A percentile compares a stretch with the other conserved stretches of the same genome.
Evolutionary conservation across 139 green algal genomes (phyloP).

Genomic region (Gonium pectorale): DNA sequence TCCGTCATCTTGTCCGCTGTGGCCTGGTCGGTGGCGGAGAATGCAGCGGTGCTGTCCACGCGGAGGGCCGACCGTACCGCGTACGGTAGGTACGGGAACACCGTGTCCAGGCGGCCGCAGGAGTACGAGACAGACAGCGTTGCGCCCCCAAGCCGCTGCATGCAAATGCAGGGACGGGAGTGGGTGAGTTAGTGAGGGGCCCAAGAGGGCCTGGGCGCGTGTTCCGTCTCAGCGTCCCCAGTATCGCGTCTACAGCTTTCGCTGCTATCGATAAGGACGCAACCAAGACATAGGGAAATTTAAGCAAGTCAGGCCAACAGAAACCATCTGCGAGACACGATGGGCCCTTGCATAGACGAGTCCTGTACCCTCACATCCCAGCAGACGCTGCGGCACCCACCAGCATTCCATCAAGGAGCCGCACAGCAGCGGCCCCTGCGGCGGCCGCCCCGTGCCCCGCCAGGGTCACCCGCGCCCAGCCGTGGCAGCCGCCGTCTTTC

Average conservation of each 20-base stretch:
- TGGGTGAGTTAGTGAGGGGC: background rate
- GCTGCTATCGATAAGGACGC: too few relatives aligned
- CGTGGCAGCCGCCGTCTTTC: slow-evolving; percentile 29
- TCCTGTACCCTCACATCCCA: too few relatives aligned
- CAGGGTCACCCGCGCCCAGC: slow-evolving; percentile 31
- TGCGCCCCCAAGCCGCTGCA: slow-evolving; percentile 15
- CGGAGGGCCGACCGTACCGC: slow-evolving; percentile 9
- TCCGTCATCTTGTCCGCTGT: slow-evolving; percentile 31
- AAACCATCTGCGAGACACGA: too few relatives aligned
- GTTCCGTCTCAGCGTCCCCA: too few relatives aligned
- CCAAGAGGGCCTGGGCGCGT: too few relatives aligned
- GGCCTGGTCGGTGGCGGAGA: slow-evolving; percentile 49
- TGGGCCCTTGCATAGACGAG: too few relatives aligned
- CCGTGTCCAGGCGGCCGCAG: slow-evolving; percentile 31
- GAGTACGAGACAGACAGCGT: slow-evolving; percentile 17
- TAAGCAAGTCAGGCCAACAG: too few relatives aligned
- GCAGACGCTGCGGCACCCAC: too few relatives aligned
- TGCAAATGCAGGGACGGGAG: too few relatives aligned
- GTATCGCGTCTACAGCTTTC: too few relatives aligned
- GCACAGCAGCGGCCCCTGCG: background rate
- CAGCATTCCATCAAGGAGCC: slow-evolving; percentile 4
- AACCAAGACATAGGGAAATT: too few relatives aligned
- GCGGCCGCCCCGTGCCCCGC: background rate
- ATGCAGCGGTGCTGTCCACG: slow-evolving; percentile 38
- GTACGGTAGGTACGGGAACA: slow-evolving; percentile 47